These are phyloP conservation scores for Monilinia aucupariae DNA, from an alignment of 2,329 filamentous ascomycete genomes.

Conservation along the genomic window DNA sequence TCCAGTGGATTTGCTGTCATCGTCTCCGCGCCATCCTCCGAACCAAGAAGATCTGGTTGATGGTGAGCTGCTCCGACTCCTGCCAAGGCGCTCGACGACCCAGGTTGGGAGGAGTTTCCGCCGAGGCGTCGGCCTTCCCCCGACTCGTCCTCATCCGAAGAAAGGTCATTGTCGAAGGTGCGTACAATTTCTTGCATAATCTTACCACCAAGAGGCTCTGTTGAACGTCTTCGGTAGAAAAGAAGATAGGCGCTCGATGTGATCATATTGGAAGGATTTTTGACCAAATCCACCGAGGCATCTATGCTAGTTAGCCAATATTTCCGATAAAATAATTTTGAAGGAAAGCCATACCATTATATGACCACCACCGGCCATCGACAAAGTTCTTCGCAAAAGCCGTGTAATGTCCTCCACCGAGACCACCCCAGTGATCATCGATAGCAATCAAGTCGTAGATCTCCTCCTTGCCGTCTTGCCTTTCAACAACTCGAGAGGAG, in stretches of 20 bases:
- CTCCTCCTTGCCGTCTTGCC: constrained; percentile 73
- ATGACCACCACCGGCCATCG: constrained; percentile 88
- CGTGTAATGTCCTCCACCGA: constrained; percentile 94
- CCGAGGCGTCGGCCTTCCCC: constrained; percentile 86
- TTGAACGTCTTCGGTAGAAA: constrained; percentile 87
- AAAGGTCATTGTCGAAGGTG: constrained; percentile 49
- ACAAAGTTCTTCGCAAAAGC: constrained; percentile 90
- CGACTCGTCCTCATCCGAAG: constrained; percentile 47
- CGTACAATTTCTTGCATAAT: constrained; percentile 66
- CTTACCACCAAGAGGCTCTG: constrained; percentile 70
- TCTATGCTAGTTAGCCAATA: constrained; percentile 53
- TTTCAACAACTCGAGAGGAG: constrained; percentile 69
- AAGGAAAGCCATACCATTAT: constrained; percentile 66
- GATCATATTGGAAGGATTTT: constrained; percentile 58
- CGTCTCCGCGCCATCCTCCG: constrained; percentile 30
- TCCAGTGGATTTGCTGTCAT: constrained; percentile 29
- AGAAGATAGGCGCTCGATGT: constrained; percentile 81
- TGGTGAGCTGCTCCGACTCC: constrained; percentile 71
- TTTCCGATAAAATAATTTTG: neutral
- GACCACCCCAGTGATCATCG: constrained; percentile 89
- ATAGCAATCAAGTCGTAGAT: constrained; percentile 93
- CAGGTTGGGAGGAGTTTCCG: constrained; percentile 77
- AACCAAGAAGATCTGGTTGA: constrained; percentile 55
- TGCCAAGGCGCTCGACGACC: constrained; percentile 83
- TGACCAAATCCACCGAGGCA: constrained; percentile 60